Evolutionary conservation across 345 rosid species (phyloP).

Genomic region (Eucalyptus pauciflora): DNA sequence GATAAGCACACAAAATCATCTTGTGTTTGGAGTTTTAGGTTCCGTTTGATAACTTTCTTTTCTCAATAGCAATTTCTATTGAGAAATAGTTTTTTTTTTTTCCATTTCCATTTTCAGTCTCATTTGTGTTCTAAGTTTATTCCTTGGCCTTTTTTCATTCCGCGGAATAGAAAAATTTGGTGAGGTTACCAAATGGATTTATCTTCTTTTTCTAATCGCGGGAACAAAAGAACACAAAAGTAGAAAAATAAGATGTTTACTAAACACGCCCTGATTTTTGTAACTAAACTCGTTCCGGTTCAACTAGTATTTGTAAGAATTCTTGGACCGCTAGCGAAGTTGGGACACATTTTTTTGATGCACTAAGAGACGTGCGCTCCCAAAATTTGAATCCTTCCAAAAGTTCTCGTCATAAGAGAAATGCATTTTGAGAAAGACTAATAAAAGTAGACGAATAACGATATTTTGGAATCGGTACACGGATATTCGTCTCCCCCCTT

Average conservation of each 20-base stretch:
- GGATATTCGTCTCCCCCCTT: neutral
- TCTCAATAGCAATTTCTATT: too few relatives aligned
- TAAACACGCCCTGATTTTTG: too few relatives aligned
- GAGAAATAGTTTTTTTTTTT: too few relatives aligned
- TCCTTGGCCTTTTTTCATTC: accelerated
- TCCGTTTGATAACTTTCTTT: too few relatives aligned
- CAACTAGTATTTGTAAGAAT: too few relatives aligned
- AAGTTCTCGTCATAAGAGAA: accelerated
- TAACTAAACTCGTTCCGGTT: neutral
- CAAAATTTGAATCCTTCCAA: neutral
- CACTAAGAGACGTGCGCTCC: neutral
- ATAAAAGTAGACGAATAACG: neutral
- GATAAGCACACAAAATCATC: neutral
- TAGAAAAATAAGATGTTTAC: accelerated
- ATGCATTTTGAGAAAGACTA: neutral
- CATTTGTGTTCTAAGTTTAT: too few relatives aligned
- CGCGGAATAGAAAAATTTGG: too few relatives aligned
- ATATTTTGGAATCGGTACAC: neutral
- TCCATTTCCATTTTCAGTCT: too few relatives aligned
- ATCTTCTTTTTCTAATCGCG: too few relatives aligned
- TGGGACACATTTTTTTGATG: too few relatives aligned
- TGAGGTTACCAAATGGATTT: too few relatives aligned
- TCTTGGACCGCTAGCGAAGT: accelerated
- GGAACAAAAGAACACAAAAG: too few relatives aligned
- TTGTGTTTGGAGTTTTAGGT: neutral